phyloP scores from a whole-genome alignment of 495 filamentous ascomycete species.

The Penicillium paradoxum region DNA sequence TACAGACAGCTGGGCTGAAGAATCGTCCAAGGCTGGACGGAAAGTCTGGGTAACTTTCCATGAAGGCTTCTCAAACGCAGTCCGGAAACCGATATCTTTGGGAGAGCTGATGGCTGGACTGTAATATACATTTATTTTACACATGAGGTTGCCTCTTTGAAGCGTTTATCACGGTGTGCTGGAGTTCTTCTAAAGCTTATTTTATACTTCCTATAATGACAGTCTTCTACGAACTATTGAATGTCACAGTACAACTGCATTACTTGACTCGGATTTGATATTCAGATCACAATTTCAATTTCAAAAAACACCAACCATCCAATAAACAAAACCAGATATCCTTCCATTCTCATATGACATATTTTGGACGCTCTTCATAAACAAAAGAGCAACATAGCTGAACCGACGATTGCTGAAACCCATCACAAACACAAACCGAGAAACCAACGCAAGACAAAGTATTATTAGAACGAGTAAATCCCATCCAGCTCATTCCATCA shows the following conservation, averaged over 20 bases:
- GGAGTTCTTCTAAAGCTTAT: not conserved
- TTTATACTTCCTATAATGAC: not conserved
- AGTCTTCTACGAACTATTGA: not conserved
- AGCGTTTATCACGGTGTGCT: constrained; percentile 3
- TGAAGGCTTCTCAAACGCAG: constrained; percentile 95
- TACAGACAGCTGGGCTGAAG: constrained; percentile 24
- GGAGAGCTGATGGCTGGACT: constrained; percentile 66
- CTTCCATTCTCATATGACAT: too few relatives aligned
- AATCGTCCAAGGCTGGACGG: constrained; percentile 39
- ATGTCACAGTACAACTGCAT: not conserved
- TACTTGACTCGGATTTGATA: not conserved
- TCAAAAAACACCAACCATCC: too few relatives aligned
- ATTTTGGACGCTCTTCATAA: not conserved
- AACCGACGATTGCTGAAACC: not conserved
- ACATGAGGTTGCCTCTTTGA: not conserved
- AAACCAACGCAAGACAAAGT: not conserved
- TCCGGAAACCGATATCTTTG: constrained; percentile 84
- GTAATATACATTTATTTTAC: constrained; percentile 14
- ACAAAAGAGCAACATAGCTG: not conserved
- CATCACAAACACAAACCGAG: not conserved
- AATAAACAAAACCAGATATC: too few relatives aligned
- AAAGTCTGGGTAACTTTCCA: constrained; percentile 92
- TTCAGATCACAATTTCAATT: not conserved
- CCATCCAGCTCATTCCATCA: constrained; percentile 17
- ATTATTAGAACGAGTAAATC: constrained; percentile 5